Percentiles rank a stretch among this genome's conserved stretches.
These are phyloP conservation scores for Lentinula raphanica DNA, from an alignment of 768 basidiomycete genomes.

Conservation along the genomic window DNA sequence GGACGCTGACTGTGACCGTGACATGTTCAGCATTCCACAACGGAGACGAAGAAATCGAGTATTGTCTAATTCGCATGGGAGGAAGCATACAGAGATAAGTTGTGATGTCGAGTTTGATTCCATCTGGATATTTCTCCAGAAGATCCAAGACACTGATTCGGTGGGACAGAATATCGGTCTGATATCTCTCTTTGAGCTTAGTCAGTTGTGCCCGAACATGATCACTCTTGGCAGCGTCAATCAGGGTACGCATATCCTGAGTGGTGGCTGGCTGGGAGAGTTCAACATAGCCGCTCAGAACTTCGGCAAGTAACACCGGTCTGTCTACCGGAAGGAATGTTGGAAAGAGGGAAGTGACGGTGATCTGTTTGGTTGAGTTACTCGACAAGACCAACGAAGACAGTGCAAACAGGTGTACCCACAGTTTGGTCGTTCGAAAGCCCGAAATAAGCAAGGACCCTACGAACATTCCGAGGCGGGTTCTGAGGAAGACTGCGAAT, in stretches of 20 bases:
- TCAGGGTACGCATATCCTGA: constrained; percentile 31
- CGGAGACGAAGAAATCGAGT: constrained; percentile 47
- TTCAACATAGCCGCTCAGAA: constrained; percentile 43
- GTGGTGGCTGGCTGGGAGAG: constrained; percentile 42
- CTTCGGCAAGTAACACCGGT: constrained; percentile 29
- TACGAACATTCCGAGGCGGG: constrained; percentile 31
- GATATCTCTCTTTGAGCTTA: constrained; percentile 25
- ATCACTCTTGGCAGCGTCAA: constrained; percentile 19
- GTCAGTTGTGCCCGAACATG: constrained; percentile 24
- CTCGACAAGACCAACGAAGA: no score
- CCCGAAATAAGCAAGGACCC: constrained; percentile 32
- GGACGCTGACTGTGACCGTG: constrained; percentile 40
- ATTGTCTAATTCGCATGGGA: constrained; percentile 43
- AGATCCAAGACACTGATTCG: constrained; percentile 38
- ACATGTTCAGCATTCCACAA: constrained; percentile 36
- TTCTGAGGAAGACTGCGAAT: constrained; percentile 32
- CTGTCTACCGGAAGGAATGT: constrained; percentile 35
- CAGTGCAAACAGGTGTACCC: no score
- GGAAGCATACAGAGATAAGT: constrained; percentile 38
- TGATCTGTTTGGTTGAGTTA: no score
- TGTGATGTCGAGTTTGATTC: constrained; percentile 31
- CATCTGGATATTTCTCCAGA: constrained; percentile 28
- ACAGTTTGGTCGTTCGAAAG: constrained; percentile 36
- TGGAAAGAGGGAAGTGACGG: constrained; percentile 30
- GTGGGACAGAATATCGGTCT: constrained; percentile 26